Conservation (phyloP, 169 alveolate genomes). For the Pseudocohnilembus persalinus region DNA sequence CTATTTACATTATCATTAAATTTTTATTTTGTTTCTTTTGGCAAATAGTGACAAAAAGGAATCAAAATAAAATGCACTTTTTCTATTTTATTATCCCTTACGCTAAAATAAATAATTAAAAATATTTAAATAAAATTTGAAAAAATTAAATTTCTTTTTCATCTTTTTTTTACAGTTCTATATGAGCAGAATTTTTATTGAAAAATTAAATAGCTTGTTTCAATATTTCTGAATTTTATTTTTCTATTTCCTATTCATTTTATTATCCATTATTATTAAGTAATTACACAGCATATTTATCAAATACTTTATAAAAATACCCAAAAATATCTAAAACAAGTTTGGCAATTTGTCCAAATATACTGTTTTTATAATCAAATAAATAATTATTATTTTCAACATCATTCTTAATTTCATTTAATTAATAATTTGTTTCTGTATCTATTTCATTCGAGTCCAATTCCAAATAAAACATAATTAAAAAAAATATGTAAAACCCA, state of each 20-base stretch:
- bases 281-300: background rate
- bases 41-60: constrained; percentile 42
- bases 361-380: constrained; percentile 2
- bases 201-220: constrained; percentile 47
- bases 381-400: background rate
- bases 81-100: constrained; percentile 29
- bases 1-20: constrained; percentile 36
- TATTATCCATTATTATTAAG: background rate
- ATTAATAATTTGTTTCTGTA: background rate
- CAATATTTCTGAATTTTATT: constrained; percentile 15
- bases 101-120: constrained; percentile 3
- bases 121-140: too few relatives aligned
- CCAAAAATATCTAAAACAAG: background rate
- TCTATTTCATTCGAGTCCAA: constrained; percentile 14
- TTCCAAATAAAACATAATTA: constrained; percentile 9
- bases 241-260: background rate
- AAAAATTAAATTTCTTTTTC: too few relatives aligned
- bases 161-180: background rate
- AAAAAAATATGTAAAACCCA: constrained; percentile 11
- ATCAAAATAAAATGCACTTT: constrained; percentile 24
- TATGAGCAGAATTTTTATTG: constrained; percentile 22
- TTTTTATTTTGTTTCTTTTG: constrained; percentile 27
- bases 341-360: background rate
- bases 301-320: background rate
- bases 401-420: constrained; percentile 16